Evolutionary conservation across 2,329 filamentous ascomycete genomes (phyloP).

Genomic region (Talaromyces sp.): DNA sequence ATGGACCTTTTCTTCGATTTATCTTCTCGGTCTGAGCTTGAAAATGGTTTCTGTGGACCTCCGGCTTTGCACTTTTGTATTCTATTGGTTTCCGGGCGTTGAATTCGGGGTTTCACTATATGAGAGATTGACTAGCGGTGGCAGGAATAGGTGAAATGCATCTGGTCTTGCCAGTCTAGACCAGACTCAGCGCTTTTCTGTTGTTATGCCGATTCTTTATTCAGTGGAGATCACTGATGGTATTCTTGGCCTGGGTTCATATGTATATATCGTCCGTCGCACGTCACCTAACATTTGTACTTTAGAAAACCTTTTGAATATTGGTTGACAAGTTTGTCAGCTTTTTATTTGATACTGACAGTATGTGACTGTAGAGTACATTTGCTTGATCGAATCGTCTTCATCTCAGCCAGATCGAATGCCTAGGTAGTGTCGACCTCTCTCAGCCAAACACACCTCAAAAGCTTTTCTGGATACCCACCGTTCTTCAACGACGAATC

Average conservation of each 20-base stretch:
- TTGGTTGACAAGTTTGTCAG: neutral
- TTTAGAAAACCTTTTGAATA: constrained; percentile 10
- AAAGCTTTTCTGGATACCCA: neutral
- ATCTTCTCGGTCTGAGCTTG: neutral
- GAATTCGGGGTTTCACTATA: neutral
- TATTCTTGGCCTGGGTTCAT: neutral
- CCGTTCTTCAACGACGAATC: neutral
- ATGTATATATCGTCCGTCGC: constrained; percentile 17
- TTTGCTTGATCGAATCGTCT: neutral
- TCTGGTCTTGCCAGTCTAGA: neutral
- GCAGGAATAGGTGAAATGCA: constrained; percentile 1
- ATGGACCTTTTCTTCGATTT: constrained; percentile 7
- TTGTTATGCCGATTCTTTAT: neutral
- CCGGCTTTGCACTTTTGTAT: neutral
- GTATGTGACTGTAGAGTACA: neutral
- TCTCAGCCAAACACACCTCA: neutral
- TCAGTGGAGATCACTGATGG: neutral
- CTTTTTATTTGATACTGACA: neutral
- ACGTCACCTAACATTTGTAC: constrained; percentile 14
- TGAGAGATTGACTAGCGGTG: neutral
- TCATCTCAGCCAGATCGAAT: neutral
- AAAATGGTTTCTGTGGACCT: neutral
- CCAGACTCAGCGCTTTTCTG: neutral
- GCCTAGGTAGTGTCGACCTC: neutral
- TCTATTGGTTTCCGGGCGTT: constrained; percentile 5